Base-by-base conservation (phyloP, 768 basidiomycete genomes). In the Suillus discolor region DNA sequence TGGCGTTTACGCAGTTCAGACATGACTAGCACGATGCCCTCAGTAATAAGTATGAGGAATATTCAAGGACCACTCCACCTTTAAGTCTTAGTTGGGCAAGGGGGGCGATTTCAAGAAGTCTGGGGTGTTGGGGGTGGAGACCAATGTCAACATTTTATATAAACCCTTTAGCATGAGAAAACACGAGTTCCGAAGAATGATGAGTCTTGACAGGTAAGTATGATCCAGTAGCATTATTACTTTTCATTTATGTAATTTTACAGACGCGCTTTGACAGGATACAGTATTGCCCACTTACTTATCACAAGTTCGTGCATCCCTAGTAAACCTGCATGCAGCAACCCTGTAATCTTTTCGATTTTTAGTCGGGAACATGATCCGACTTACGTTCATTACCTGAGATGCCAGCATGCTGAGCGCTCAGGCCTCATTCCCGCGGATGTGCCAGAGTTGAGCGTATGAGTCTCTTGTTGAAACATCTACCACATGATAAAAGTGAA, bases 1-100 rank as follows among this genome's bases (percentile, higher is more conserved):
- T 64, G 63, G 28, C 71, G 67, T 39, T 65, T 59, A 45, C 62
- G 68, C 51, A 71, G 25, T 44, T 55, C 47, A 12, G 65, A 67
- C 63, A 71, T 65, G 36, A 15, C n/a, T 42, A 15, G 6, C 31
- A 34, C 20, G 16, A 31, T 47, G 20, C 6, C 28, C 16, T 41
- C 11, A 60, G 59, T 20, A 20, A n/a, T 28, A 2, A 42, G 20
- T 42, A 42, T 28, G 25, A 2, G 18, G 6, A 60, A 28, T 11
- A 20, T 59, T 41, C 16, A 28, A 28, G 12, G 25, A 42, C 59
- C 6, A 28, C 25, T 20, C 18, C 25, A 42, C 41, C 41, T 42
- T 42, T 20, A 6, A 20, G 41, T 60, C 42, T 42, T 2, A 28
- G 41, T 60, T 3, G 39, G 28, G 18, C 25, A 41, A 18, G 39